A percentile compares a stretch with the other conserved stretches of the same genome.
Evolutionary conservation across 106 monocot species (phyloP).

Genomic region (Ottelia alismoides): DNA sequence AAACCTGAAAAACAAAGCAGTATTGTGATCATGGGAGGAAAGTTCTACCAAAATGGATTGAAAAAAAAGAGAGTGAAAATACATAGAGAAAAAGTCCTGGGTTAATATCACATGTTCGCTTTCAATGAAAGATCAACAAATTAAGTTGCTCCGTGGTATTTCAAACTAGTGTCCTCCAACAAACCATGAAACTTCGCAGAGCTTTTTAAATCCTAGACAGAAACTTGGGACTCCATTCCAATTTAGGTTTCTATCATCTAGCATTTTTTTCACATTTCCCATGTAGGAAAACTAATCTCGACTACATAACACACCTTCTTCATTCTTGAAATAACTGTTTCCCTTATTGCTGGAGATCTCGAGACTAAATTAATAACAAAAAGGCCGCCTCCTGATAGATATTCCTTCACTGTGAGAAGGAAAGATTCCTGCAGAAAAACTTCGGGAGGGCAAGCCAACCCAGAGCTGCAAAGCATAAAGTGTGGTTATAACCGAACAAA

Average conservation of each 20-base stretch:
- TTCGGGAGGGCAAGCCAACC: constrained; percentile 71
- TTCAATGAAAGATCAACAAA: not conserved
- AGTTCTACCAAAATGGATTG: no score
- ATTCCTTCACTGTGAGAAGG: constrained; percentile 46
- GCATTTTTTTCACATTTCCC: no score
- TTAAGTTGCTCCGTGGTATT: no score
- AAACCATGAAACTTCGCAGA: not conserved
- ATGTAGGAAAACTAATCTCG: not conserved
- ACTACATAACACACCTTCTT: constrained; percentile 38
- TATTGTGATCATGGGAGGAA: not conserved
- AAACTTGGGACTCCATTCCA: no score
- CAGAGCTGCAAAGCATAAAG: constrained; percentile 35
- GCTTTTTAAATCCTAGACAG: no score
- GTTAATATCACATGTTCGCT: not conserved
- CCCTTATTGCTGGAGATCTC: constrained; percentile 50
- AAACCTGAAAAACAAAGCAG: constrained; percentile 34
- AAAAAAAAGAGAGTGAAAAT: no score
- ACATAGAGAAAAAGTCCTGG: no score
- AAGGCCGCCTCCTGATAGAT: constrained; percentile 54
- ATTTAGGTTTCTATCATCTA: no score
- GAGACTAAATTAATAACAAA: constrained; percentile 87
- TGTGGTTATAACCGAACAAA: not conserved
- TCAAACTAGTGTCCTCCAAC: not conserved
- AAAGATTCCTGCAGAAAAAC: constrained; percentile 75
- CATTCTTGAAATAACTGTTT: constrained; percentile 48